Evolutionary conservation across 495 filamentous ascomycete genomes (phyloP), one percentile per base, ranked within the genome.

Genomic region (Podospora pseudocomata): DNA sequence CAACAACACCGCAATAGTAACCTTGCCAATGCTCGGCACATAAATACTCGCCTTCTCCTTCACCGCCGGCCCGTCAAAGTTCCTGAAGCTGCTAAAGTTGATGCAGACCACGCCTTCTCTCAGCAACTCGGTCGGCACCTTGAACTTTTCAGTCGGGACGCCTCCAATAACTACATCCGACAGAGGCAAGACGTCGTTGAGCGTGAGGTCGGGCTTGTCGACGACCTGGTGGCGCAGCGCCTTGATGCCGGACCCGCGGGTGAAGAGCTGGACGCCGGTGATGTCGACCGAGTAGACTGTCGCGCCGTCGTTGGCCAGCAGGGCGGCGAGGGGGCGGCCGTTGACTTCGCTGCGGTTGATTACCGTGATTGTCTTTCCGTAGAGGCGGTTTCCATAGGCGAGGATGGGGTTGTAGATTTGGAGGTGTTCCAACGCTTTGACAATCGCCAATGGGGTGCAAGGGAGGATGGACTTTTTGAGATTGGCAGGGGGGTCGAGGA

Each of bases 21-120:
- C 95, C 81, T 97, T 99, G 64, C 95, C 95, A 73, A 96, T 96
- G 2, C 93, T 94, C 5, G 95, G 95, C 6, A 98, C 93, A 69
- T 96, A 99, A 73, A 99, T 94, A n/a, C 92, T 91, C 2, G 95
- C 95, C 80, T 91, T 94, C 74, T 96, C 90, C 80, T 95, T 97
- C 59, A 99, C 87, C 64, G 90, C 90, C 0, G 88, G 86, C 4
- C 80, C 81, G 65, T 87, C 89, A 78, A 99, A 99, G 80, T 99
- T 99, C 85, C 93, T 93, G 76, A 93, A 93, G 56, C 91, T 96
- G 18, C 93, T 96, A 79, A 99, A 97, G 79, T 99, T 99, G 78
- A 99, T 91, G 81, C 95, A 99, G 20, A 97, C 92, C 55, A 91
- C 93, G 63, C 95, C 95, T 55, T 97, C 92, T 55, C 91, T 86